Conservation (phyloP, 225 moss, liverwort and hornwort species). For the Sphagnum contortum region DNA sequence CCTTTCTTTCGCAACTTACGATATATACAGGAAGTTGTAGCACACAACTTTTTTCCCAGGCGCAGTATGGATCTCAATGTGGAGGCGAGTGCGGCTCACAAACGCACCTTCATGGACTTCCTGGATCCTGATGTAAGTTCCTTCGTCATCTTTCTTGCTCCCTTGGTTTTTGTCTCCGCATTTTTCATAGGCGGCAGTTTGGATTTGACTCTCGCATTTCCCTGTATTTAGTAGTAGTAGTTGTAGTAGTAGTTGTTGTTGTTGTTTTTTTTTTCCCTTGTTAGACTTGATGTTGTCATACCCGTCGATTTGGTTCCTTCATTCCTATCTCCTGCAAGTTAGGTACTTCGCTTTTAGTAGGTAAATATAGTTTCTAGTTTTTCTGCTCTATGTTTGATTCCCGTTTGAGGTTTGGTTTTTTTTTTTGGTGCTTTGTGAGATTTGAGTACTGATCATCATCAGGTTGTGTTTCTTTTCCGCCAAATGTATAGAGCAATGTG, state of each 20-base stretch:
- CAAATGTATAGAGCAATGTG: neutral
- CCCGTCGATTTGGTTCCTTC: no score
- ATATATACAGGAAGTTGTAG: no score
- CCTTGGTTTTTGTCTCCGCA: neutral
- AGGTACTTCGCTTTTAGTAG: no score
- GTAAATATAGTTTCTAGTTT: no score
- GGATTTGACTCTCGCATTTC: neutral
- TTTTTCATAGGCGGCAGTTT: neutral
- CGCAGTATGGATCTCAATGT: constrained; percentile 47
- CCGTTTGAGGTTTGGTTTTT: no score
- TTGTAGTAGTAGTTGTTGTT: neutral
- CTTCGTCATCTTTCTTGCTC: neutral
- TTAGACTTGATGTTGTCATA: no score
- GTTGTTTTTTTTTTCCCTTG: neutral
- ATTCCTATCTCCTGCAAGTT: no score
- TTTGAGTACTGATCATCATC: no score
- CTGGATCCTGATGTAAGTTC: constrained; percentile 63
- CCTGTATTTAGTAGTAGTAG: neutral
- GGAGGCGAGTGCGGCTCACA: constrained; percentile 53
- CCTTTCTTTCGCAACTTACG: no score
- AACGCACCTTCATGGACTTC: constrained; percentile 71
- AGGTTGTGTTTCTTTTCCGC: neutral
- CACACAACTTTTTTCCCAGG: no score
- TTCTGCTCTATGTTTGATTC: no score
- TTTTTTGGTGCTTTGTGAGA: no score